Conservation (phyloP, 2,329 filamentous ascomycete genomes). For the Alternaria metachromatica region DNA sequence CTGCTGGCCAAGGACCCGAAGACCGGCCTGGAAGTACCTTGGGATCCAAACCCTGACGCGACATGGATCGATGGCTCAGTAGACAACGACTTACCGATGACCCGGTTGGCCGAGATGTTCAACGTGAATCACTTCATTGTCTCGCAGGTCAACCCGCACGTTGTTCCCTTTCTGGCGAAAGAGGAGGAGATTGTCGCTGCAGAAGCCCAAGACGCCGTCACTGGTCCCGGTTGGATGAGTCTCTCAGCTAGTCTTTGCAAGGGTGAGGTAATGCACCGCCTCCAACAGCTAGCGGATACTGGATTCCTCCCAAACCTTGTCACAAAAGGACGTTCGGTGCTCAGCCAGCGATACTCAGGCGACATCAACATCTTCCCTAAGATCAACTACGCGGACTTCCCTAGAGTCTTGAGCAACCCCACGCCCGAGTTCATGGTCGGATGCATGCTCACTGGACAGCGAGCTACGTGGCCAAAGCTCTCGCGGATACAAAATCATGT, state of each 20-base stretch:
- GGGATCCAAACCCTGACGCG: conserved; percentile 80
- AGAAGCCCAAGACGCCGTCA: conserved; percentile 42
- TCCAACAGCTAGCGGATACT: conserved; percentile 80
- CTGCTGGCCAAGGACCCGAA: conserved; percentile 84
- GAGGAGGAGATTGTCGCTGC: conserved; percentile 65
- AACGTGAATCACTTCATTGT: conserved; percentile 99
- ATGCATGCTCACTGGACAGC: conserved; percentile 77
- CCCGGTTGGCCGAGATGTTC: conserved; percentile 89
- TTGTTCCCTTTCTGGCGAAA: conserved; percentile 81
- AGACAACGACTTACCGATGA: conserved; percentile 92
- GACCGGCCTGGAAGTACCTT: conserved; percentile 78
- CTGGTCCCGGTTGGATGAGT: conserved; percentile 66
- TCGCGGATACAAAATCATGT: conserved; percentile 85
- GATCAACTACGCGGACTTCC: conserved; percentile 75
- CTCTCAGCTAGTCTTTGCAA: conserved; percentile 75
- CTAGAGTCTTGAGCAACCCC: conserved; percentile 81
- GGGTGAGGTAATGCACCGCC: conserved; percentile 78
- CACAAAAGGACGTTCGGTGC: conserved; percentile 78
- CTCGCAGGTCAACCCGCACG: conserved; percentile 94
- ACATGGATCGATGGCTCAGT: conserved; percentile 95
- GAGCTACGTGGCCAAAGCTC: conserved; percentile 90
- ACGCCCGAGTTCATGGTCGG: conserved; percentile 85
- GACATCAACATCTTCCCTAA: conserved; percentile 94
- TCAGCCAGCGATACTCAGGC: conserved; percentile 90
- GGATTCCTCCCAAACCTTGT: conserved; percentile 80